phyloP scores from a whole-genome alignment of 768 basidiomycete species.

The Suillus variegatus region DNA sequence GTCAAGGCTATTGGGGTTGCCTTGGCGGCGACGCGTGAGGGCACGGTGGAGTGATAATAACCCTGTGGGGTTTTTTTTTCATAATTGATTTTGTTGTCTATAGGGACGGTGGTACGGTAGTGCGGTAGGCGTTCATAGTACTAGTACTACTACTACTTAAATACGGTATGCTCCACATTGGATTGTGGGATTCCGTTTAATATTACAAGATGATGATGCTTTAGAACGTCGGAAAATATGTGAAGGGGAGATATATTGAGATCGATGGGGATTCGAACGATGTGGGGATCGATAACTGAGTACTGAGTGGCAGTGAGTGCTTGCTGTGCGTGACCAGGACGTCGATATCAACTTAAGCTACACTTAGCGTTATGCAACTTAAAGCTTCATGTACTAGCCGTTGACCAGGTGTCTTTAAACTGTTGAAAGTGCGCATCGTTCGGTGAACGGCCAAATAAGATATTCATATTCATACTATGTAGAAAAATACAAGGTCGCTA shows the following conservation, averaged over 20 bases:
- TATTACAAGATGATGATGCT: neutral
- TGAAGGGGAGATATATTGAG: neutral
- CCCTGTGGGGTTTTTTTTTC: neutral
- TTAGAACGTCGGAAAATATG: neutral
- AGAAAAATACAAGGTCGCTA: no score
- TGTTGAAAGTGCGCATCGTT: no score
- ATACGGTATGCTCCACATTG: neutral
- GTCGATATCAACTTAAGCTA: no score
- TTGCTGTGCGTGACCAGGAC: no score
- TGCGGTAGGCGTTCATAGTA: neutral
- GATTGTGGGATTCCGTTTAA: neutral
- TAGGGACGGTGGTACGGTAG: neutral
- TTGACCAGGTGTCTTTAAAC: no score
- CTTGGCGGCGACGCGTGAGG: conserved; percentile 17
- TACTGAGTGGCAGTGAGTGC: no score
- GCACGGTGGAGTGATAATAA: neutral
- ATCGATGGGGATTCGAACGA: neutral
- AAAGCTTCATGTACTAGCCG: no score
- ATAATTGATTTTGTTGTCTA: neutral
- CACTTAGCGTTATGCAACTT: no score
- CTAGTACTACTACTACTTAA: neutral
- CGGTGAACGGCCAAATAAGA: no score
- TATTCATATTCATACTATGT: no score
- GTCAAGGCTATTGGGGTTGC: conserved; percentile 25
- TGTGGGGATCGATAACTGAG: neutral